Percentiles rank a stretch among this genome's conserved stretches.
Conservation (phyloP, 73 alveolate species). For the Tetrahymena borealis region DNA sequence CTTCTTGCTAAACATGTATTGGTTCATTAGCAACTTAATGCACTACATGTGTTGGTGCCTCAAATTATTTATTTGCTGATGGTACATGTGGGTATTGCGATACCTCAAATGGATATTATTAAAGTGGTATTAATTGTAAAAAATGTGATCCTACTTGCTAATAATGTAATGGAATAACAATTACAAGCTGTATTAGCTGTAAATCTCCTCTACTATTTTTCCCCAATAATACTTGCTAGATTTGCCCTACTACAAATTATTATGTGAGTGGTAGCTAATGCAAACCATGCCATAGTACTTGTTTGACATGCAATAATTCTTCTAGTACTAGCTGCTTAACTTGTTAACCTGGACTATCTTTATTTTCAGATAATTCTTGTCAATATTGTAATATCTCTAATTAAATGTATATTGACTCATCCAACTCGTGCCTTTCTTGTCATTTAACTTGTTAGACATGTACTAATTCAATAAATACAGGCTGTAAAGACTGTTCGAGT, state of each 20-base stretch:
- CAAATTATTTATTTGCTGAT: background rate
- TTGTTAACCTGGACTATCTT: background rate
- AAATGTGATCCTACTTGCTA: background rate
- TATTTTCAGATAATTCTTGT: too few relatives aligned
- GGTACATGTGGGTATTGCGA: background rate
- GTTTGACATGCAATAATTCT: background rate
- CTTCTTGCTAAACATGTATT: background rate
- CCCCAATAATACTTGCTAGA: too few relatives aligned
- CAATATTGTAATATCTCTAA: too few relatives aligned
- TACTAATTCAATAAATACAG: too few relatives aligned
- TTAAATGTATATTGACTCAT: too few relatives aligned
- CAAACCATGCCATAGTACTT: background rate
- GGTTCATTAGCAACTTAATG: background rate
- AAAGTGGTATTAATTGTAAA: background rate
- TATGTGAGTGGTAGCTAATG: too few relatives aligned
- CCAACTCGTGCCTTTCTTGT: too few relatives aligned
- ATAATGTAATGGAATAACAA: background rate
- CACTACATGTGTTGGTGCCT: background rate
- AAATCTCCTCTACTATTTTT: too few relatives aligned
- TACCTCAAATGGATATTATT: background rate
- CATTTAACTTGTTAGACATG: too few relatives aligned
- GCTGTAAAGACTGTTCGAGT: too few relatives aligned
- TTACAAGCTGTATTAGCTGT: too few relatives aligned
- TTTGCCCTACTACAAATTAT: too few relatives aligned
- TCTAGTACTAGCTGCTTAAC: background rate